A percentile compares a stretch with the other conserved stretches of the same genome.
These are phyloP conservation scores for Arbutus unedo DNA, from an alignment of 148 eudicot genomes.

Conservation along the genomic window DNA sequence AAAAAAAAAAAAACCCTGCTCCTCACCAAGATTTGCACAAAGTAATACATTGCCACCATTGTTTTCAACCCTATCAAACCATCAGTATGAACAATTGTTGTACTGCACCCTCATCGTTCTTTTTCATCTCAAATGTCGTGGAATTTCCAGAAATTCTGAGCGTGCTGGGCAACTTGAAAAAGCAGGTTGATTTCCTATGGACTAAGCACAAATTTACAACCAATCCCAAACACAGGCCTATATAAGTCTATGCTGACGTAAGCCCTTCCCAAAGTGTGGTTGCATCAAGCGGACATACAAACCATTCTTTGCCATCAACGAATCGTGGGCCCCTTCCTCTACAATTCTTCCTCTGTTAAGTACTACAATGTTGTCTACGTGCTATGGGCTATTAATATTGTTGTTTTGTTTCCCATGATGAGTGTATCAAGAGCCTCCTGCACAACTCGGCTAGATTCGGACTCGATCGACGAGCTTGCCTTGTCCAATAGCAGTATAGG, in stretches of 20 bases:
- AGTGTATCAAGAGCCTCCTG: conserved; percentile 97
- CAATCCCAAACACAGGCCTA: conserved; percentile 22
- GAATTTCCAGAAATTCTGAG: background rate
- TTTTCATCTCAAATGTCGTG: background rate
- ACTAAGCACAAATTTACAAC: conserved; percentile 25
- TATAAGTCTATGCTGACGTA: conserved; percentile 74
- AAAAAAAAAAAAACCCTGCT: conserved; percentile 15
- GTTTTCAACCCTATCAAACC: conserved; percentile 7
- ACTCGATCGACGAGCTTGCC: conserved; percentile 96
- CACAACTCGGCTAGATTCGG: conserved; percentile 92
- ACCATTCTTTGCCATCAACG: conserved; percentile 69
- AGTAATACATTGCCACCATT: conserved; percentile 3
- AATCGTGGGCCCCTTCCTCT: conserved; percentile 85
- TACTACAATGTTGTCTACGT: conserved; percentile 92
- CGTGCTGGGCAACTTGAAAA: conserved; percentile 5
- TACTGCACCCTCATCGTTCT: background rate
- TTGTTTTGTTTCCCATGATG: conserved; percentile 92
- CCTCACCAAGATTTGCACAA: conserved; percentile 17
- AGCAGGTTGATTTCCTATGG: conserved; percentile 11
- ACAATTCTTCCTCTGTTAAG: conserved; percentile 94
- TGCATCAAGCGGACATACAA: conserved; percentile 94
- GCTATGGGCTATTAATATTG: conserved; percentile 83
- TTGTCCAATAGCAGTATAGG: conserved; percentile 92
- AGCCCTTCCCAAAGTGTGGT: conserved; percentile 87
- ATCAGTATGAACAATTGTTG: conserved; percentile 8